A percentile compares a stretch with the other conserved stretches of the same genome.
Evolutionary conservation across 164 flowering plant genomes (phyloP).

Genomic region (Annona cherimola): DNA sequence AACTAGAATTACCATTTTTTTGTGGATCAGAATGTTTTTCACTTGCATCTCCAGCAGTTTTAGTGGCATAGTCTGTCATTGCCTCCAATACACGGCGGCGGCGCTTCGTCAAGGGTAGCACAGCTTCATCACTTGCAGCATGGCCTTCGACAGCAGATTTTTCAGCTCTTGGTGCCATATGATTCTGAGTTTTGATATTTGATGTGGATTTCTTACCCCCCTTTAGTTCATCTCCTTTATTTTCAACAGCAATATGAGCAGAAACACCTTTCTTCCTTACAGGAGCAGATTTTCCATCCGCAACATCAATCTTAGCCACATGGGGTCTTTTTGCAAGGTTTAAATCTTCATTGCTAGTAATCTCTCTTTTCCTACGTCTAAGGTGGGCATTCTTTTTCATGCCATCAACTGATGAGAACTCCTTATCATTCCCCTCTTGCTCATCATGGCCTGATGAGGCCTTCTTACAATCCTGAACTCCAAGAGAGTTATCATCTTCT

Average conservation of each 20-base stretch:
- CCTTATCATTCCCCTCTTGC: constrained; percentile 20
- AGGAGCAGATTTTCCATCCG: constrained; percentile 14
- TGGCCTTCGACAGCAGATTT: constrained; percentile 19
- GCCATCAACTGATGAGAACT: constrained; percentile 14
- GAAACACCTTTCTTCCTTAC: constrained; percentile 27
- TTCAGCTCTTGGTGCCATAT: constrained; percentile 22
- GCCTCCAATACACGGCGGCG: constrained; percentile 44
- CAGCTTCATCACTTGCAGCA: constrained; percentile 45
- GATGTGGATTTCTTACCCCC: constrained; percentile 26
- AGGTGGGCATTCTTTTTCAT: constrained; percentile 26
- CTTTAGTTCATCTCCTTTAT: constrained; percentile 17
- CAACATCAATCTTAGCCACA: constrained; percentile 23
- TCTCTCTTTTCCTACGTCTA: constrained; percentile 29
- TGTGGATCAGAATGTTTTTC: constrained; percentile 13
- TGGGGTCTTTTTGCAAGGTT: constrained; percentile 41
- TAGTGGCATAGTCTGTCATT: constrained; percentile 32
- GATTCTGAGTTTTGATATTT: constrained; percentile 25
- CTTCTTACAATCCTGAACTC: constrained; percentile 7
- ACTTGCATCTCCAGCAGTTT: constrained; percentile 22
- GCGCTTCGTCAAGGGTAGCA: constrained; percentile 48
- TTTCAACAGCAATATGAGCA: constrained; percentile 18
- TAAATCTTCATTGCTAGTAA: constrained; percentile 26
- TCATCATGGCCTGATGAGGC: constrained; percentile 16
- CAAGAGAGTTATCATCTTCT: constrained; percentile 15
- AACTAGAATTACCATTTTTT: constrained; percentile 28